A percentile compares a stretch with the other conserved stretches of the same genome.
phyloP scores from a whole-genome alignment of 1,139 yeast species.

The Kodamaea fungicola region DNA sequence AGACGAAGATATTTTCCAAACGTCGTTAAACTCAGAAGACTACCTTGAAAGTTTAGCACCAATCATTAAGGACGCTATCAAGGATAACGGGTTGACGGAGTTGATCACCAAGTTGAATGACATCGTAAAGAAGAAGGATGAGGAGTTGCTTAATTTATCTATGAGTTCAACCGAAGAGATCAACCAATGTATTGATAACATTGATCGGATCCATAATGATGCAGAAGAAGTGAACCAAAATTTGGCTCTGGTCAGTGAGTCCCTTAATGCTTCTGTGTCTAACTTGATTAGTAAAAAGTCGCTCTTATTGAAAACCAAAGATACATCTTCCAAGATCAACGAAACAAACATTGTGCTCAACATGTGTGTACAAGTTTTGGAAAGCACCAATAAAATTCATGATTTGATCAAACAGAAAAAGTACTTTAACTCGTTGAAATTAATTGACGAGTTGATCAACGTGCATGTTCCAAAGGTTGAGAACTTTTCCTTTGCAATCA shows the following conservation, averaged over 20 bases:
- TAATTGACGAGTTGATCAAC: slow-evolving; percentile 67
- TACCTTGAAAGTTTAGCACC: slow-evolving; percentile 80
- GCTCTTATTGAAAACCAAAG: slow-evolving; percentile 51
- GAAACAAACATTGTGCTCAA: slow-evolving; percentile 62
- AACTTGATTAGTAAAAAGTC: slow-evolving; percentile 61
- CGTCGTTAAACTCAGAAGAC: slow-evolving; percentile 60
- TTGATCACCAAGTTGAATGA: slow-evolving; percentile 55
- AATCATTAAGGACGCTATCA: slow-evolving; percentile 66
- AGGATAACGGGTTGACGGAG: slow-evolving; percentile 51
- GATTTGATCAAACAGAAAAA: slow-evolving; percentile 72
- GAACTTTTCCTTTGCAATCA: slow-evolving; percentile 71
- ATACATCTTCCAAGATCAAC: slow-evolving; percentile 55
- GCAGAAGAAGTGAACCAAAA: slow-evolving; percentile 54
- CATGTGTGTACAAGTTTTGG: slow-evolving; percentile 77
- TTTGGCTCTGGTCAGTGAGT: slow-evolving; percentile 48
- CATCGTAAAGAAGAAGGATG: slow-evolving; percentile 58
- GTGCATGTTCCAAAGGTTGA: slow-evolving; percentile 70
- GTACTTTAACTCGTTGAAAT: slow-evolving; percentile 83
- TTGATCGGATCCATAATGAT: slow-evolving; percentile 53
- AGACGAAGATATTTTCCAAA: slow-evolving; percentile 46
- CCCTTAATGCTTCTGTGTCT: slow-evolving; percentile 60
- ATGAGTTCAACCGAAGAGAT: slow-evolving; percentile 59
- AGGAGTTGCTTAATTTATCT: slow-evolving; percentile 60
- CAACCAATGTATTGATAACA: slow-evolving; percentile 51
- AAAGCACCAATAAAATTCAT: slow-evolving; percentile 81